Evolutionary conservation across 2,329 filamentous ascomycete species (phyloP).

Genomic region (Beauveria asiatica): DNA sequence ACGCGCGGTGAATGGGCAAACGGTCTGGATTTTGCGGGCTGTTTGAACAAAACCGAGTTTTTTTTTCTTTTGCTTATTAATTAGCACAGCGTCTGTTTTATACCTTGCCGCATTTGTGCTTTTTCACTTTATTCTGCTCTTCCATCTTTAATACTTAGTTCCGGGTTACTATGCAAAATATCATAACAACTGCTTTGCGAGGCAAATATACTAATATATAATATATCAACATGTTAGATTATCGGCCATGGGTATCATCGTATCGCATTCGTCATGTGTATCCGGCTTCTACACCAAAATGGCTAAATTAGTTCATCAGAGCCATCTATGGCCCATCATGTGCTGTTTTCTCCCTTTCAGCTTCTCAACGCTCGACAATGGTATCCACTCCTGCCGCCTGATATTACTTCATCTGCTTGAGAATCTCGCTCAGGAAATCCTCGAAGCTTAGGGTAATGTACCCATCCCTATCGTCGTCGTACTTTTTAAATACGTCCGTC

Average conservation of each 20-base stretch:
- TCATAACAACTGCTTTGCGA: background rate
- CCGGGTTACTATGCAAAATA: background rate
- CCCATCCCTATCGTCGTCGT: constrained; percentile 92
- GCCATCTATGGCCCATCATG: background rate
- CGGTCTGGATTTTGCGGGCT: no score
- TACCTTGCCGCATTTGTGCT: no score
- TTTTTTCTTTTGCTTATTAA: no score
- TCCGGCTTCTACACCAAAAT: background rate
- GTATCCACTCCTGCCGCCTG: background rate
- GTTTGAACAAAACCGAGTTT: no score
- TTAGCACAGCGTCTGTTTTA: no score
- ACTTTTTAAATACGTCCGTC: constrained; percentile 99
- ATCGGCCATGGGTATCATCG: constrained; percentile 9
- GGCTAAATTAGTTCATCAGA: background rate
- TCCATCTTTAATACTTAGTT: no score
- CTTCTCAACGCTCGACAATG: no score
- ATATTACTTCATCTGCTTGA: constrained; percentile 50
- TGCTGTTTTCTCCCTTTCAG: no score
- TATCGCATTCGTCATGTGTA: background rate
- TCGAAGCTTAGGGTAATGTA: constrained; percentile 80
- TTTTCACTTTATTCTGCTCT: no score
- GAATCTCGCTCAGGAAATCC: constrained; percentile 65
- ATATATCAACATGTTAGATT: background rate
- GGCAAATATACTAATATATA: background rate
- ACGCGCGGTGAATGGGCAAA: background rate